Evolutionary conservation across 2,329 filamentous ascomycete genomes (phyloP).

Genomic region (Macrophomina tecta): DNA sequence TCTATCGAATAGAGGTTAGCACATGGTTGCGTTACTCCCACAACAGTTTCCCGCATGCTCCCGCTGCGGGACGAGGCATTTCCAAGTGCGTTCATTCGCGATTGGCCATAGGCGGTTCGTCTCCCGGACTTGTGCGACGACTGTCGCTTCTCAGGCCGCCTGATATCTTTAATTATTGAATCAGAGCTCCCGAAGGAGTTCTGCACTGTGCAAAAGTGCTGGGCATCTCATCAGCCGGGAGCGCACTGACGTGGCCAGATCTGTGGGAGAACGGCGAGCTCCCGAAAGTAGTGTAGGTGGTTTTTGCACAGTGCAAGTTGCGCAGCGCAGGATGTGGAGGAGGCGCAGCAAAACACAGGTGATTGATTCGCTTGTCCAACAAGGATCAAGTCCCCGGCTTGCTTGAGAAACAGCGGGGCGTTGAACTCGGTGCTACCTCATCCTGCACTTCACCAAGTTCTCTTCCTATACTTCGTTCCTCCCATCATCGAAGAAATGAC

Average conservation of each 20-base stretch:
- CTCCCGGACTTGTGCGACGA: no score
- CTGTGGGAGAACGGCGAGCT: no score
- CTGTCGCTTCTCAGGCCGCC: no score
- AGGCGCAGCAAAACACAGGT: background rate
- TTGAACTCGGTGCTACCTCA: background rate
- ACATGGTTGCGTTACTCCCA: no score
- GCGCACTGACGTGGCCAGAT: background rate
- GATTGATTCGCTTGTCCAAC: background rate
- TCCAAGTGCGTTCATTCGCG: no score
- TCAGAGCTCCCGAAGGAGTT: background rate
- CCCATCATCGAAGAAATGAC: constrained; percentile 4
- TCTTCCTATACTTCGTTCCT: background rate
- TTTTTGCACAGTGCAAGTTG: constrained; percentile 15
- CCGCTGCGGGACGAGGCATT: no score
- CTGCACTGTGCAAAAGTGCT: constrained; percentile 4
- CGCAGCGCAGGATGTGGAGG: background rate
- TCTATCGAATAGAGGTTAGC: background rate
- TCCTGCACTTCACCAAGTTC: background rate
- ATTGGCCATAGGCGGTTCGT: no score
- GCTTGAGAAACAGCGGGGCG: background rate
- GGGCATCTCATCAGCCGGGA: background rate
- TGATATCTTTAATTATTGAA: background rate
- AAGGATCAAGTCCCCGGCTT: background rate
- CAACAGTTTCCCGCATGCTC: no score
- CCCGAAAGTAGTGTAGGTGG: background rate